These are phyloP conservation scores for Eucalyptus brandiana DNA, from an alignment of 345 rosid genomes.

Conservation along the genomic window DNA sequence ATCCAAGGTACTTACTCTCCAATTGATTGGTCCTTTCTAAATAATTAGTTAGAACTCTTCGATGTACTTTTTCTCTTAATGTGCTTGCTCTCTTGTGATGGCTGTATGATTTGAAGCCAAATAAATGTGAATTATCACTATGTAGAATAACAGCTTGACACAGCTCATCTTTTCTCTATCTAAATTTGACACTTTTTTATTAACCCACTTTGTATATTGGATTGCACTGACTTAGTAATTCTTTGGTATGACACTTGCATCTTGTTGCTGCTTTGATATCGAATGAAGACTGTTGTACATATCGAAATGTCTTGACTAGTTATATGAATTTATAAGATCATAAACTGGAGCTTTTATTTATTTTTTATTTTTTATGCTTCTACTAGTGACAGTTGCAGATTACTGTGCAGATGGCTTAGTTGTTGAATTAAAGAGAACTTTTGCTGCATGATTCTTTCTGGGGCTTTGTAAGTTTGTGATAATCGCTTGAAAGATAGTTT, in stretches of 20 bases:
- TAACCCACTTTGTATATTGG: background rate
- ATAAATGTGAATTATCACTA: background rate
- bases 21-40: background rate
- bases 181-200: background rate
- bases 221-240: background rate
- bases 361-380: background rate
- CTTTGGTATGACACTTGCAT: background rate
- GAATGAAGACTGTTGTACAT: background rate
- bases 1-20: constrained; percentile 50
- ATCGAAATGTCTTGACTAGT: background rate
- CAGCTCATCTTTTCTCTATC: background rate
- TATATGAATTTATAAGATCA: background rate
- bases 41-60: background rate
- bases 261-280: background rate
- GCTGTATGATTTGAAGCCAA: background rate
- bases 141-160: background rate
- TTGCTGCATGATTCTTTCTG: background rate
- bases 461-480: background rate
- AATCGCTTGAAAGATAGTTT: background rate
- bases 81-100: background rate
- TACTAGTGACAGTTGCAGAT: background rate
- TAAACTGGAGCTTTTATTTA: background rate
- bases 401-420: background rate
- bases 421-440: background rate
- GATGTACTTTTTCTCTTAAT: background rate